Percentiles rank a stretch among this genome's conserved stretches.
Conservation (phyloP, 441 rosid genomes). For the Gossypium schwendimanii region DNA sequence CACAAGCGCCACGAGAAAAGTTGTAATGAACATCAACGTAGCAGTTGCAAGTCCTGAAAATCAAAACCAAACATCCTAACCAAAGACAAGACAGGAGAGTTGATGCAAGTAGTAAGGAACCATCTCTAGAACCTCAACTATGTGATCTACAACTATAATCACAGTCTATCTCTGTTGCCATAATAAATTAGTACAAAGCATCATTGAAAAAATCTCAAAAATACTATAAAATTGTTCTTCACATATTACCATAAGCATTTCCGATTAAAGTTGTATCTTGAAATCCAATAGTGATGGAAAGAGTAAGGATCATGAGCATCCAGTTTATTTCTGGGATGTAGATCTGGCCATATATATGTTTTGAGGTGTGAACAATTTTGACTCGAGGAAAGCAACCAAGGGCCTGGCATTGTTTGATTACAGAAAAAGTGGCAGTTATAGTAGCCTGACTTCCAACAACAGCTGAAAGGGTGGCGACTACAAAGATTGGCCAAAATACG, state of each 20-base stretch:
- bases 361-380: slow-evolving; percentile 83
- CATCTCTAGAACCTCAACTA: not conserved
- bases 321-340: slow-evolving; percentile 95
- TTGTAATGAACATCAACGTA: slow-evolving; percentile 73
- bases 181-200: too few relatives aligned
- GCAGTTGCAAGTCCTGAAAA: slow-evolving; percentile 77
- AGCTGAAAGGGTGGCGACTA: slow-evolving; percentile 81
- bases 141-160: not conserved
- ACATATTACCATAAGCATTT: slow-evolving; percentile 75
- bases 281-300: slow-evolving; percentile 71
- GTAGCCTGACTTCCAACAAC: slow-evolving; percentile 83
- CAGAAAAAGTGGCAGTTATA: slow-evolving; percentile 82
- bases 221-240: not conserved
- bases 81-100: slow-evolving; percentile 9
- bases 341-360: slow-evolving; percentile 75
- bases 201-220: not conserved
- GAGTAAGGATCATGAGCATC: slow-evolving; percentile 88
- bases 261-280: slow-evolving; percentile 69
- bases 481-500: slow-evolving; percentile 82
- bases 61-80: slow-evolving; percentile 18
- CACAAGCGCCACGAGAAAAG: slow-evolving; percentile 83
- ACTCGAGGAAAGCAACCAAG: slow-evolving; percentile 96
- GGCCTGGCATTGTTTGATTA: slow-evolving; percentile 83
- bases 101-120: not conserved
- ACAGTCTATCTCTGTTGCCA: not conserved